Evolutionary conservation across 345 rosid species (phyloP).

Genomic region (Eucalyptus urophylla): DNA sequence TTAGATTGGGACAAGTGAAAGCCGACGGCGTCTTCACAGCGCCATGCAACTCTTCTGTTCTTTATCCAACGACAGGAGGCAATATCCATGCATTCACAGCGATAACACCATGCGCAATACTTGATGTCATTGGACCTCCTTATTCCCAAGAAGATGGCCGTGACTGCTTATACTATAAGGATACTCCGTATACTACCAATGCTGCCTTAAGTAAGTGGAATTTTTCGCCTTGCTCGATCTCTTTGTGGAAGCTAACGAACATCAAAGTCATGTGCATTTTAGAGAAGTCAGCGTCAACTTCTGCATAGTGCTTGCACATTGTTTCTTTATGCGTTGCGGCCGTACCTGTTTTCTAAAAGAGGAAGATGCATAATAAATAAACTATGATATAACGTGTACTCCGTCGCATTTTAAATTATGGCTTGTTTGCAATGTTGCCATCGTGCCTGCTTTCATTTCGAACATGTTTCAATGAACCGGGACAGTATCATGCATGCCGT

Average conservation of each 20-base stretch:
- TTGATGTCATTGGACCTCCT: slow-evolving; percentile 73
- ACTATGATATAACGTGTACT: not conserved
- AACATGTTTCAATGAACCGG: not conserved
- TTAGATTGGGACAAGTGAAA: slow-evolving; percentile 30
- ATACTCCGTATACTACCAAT: slow-evolving; percentile 2
- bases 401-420: not conserved
- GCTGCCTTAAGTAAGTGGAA: slow-evolving; percentile 19
- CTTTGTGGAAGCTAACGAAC: not conserved
- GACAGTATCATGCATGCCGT: not conserved
- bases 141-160: slow-evolving; percentile 46
- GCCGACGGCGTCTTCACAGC: slow-evolving; percentile 21
- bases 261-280: not conserved
- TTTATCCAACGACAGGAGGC: slow-evolving; percentile 70
- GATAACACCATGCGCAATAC: slow-evolving; percentile 48
- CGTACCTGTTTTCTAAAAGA: not conserved
- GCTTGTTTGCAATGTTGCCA: not conserved
- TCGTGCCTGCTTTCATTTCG: not conserved
- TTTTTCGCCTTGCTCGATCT: not conserved
- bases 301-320: not conserved
- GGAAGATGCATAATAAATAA: not conserved
- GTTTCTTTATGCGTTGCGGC: not conserved
- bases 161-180: slow-evolving; percentile 53
- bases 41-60: slow-evolving; percentile 49
- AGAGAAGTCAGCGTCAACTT: not conserved
- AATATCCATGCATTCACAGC: slow-evolving; percentile 63